Evolutionary conservation across 1,284 basidiomycete genomes (phyloP).

Genomic region (Volvariella surrecta): DNA sequence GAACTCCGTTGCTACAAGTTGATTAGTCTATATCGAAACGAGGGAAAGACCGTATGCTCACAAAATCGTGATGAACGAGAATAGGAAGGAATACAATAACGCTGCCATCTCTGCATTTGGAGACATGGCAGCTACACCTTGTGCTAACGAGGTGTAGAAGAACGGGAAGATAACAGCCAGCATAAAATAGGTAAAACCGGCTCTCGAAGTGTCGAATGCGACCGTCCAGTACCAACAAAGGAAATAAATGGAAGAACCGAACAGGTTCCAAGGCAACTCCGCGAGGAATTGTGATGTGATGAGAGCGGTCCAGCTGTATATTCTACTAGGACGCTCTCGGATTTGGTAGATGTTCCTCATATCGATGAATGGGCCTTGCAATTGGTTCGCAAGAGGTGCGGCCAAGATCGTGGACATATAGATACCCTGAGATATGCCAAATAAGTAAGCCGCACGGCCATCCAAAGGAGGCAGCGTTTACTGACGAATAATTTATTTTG

Average conservation of each 20-base stretch:
- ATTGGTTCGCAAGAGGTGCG: constrained; percentile 37
- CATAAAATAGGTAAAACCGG: constrained; percentile 50
- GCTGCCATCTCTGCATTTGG: constrained; percentile 33
- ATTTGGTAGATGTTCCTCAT: constrained; percentile 61
- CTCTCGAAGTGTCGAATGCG: constrained; percentile 42
- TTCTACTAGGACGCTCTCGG: constrained; percentile 63
- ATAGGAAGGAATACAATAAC: constrained; percentile 38
- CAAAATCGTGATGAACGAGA: constrained; percentile 50
- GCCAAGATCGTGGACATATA: too few relatives aligned
- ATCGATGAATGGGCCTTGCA: constrained; percentile 46
- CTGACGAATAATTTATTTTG: constrained; percentile 24
- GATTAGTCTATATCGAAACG: constrained; percentile 9
- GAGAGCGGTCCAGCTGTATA: constrained; percentile 80
- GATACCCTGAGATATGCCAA: too few relatives aligned
- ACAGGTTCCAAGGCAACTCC: constrained; percentile 61
- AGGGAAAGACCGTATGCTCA: constrained; percentile 24
- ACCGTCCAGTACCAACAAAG: constrained; percentile 69
- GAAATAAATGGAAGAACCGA: constrained; percentile 52
- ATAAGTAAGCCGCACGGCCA: too few relatives aligned
- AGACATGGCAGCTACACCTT: constrained; percentile 29
- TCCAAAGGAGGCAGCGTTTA: too few relatives aligned
- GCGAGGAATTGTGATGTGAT: constrained; percentile 53
- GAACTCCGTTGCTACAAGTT: constrained; percentile 35
- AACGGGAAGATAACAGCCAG: constrained; percentile 43
- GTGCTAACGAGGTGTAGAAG: constrained; percentile 41